phyloP scores from a whole-genome alignment of 306 rosid species.

The Dalbergia cochinchinensis region DNA sequence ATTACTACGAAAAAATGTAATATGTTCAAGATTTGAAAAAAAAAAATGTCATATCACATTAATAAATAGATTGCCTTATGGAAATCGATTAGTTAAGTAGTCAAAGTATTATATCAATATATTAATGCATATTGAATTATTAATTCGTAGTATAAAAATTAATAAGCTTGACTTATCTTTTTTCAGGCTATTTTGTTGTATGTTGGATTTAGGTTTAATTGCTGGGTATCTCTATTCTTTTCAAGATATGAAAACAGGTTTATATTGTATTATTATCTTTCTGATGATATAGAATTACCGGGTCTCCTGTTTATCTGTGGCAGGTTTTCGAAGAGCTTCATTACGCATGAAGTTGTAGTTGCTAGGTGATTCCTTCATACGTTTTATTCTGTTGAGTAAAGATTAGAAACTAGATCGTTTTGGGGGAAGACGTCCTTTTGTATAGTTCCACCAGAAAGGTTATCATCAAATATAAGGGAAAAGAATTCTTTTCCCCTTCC shows the following conservation, averaged over 20 bases:
- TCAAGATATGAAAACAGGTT: neutral
- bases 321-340: slow-evolving; percentile 49
- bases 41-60: neutral
- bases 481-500: neutral
- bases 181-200: too few species aligned
- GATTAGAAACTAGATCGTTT: slow-evolving; percentile 6
- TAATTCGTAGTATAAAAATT: too few species aligned
- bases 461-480: neutral
- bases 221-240: too few species aligned
- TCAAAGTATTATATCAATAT: neutral
- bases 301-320: slow-evolving; percentile 24
- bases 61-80: neutral
- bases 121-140: too few species aligned
- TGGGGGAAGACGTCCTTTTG: slow-evolving; percentile 9
- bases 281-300: slow-evolving; percentile 6
- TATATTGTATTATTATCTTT: neutral
- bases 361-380: slow-evolving; percentile 22
- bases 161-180: too few species aligned
- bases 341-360: slow-evolving; percentile 13
- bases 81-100: neutral
- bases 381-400: slow-evolving; percentile 4
- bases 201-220: too few species aligned
- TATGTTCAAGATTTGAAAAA: neutral
- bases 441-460: slow-evolving; percentile 21
- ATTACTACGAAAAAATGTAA: neutral